These are phyloP conservation scores for Hyphopichia buzzinii DNA, from an alignment of 1,139 yeast species.

Conservation along the genomic window DNA sequence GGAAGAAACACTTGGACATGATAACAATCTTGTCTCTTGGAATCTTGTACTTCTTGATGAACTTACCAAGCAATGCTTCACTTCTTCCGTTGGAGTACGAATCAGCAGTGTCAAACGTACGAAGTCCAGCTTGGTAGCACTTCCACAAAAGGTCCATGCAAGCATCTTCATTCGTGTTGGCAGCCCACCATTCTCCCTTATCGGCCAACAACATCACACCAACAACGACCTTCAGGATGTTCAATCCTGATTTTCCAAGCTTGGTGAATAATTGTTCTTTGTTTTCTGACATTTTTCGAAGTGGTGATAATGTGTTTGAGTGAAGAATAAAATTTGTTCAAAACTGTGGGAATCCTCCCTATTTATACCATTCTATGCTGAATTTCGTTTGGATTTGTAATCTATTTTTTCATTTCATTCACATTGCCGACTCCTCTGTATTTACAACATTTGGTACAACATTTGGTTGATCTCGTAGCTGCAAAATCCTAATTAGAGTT, in stretches of 20 bases:
- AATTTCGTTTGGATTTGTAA: no score
- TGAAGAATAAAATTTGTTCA: no score
- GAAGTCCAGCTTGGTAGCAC: conserved; percentile 40
- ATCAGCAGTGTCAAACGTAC: conserved; percentile 52
- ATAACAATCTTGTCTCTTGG: conserved; percentile 20
- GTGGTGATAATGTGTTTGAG: no score
- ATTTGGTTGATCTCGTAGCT: no score
- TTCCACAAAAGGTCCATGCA: conserved; percentile 35
- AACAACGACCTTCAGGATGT: conserved; percentile 1
- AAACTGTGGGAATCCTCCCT: no score
- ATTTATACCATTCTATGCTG: no score
- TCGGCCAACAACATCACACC: conserved; percentile 2
- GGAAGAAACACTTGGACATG: conserved; percentile 29
- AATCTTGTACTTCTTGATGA: conserved; percentile 26
- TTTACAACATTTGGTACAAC: no score
- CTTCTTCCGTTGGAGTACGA: conserved; percentile 44
- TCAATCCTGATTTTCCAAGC: conserved; percentile 1
- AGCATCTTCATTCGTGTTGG: conserved; percentile 14
- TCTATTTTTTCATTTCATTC: no score
- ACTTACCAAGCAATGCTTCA: conserved; percentile 42
- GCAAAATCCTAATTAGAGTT: no score
- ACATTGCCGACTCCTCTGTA: no score
- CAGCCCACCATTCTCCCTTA: conserved; percentile 1
- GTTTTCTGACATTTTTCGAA: no score
- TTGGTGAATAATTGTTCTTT: no score